phyloP scores from a whole-genome alignment of 2,329 filamentous ascomycete species.

The Dryadomyces quercus-mongolicae region DNA sequence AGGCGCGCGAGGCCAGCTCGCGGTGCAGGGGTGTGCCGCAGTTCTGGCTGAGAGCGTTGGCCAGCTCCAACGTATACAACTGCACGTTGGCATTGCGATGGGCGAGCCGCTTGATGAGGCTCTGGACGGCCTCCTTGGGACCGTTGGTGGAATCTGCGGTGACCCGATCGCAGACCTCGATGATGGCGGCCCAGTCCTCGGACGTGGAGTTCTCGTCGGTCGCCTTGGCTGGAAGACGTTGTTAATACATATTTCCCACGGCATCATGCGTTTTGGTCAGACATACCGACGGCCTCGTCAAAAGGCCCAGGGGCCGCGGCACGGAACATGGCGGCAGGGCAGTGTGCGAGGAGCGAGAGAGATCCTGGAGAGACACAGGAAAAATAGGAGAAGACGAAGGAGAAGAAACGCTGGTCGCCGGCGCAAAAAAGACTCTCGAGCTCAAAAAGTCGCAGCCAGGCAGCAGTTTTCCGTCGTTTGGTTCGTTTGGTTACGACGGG shows the following conservation, averaged over 20 bases:
- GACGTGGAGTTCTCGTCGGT: constrained; percentile 96
- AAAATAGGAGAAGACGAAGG: background rate
- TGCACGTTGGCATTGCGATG: constrained; percentile 95
- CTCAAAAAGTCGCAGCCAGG: background rate
- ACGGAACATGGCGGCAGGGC: constrained; percentile 36
- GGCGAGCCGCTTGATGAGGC: constrained; percentile 82
- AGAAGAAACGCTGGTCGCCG: background rate
- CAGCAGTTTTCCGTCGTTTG: background rate
- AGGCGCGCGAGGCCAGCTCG: constrained; percentile 80
- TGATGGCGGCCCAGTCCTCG: constrained; percentile 56
- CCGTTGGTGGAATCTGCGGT: constrained; percentile 37
- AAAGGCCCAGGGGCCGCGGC: constrained; percentile 45
- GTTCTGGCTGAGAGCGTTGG: constrained; percentile 85
- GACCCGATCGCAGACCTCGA: constrained; percentile 52
- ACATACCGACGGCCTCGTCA: constrained; percentile 46
- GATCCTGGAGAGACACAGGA: background rate
- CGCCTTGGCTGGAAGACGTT: constrained; percentile 44
- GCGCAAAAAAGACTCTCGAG: background rate
- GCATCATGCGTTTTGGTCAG: background rate
- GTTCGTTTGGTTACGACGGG: background rate
- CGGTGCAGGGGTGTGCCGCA: constrained; percentile 78
- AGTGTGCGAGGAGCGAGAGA: background rate
- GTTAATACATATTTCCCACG: no score
- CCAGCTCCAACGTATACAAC: constrained; percentile 88
- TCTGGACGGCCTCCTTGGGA: constrained; percentile 74